A percentile compares a stretch with the other conserved stretches of the same genome.
These are phyloP conservation scores for Penicillium sp. DNA, from an alignment of 2,329 filamentous ascomycete species.

Conservation along the genomic window DNA sequence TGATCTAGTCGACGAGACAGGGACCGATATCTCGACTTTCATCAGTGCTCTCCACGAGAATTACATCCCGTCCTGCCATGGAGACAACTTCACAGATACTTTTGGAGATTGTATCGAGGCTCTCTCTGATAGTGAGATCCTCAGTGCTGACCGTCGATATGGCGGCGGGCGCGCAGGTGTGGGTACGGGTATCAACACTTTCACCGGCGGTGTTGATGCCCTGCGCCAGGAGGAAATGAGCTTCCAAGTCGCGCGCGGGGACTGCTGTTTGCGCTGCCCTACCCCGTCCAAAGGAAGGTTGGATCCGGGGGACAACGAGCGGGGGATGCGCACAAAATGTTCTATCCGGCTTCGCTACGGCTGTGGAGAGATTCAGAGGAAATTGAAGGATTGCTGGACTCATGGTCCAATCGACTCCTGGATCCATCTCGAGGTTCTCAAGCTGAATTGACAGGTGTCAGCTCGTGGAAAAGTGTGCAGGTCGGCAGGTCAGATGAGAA, in stretches of 20 bases:
- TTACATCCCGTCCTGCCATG: conserved; percentile 77
- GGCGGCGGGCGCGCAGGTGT: conserved; percentile 51
- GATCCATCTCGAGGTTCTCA: conserved; percentile 43
- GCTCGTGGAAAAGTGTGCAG: conserved; percentile 35
- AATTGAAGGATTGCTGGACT: conserved; percentile 65
- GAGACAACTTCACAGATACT: conserved; percentile 70
- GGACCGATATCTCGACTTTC: conserved; percentile 89
- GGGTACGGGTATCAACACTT: conserved; percentile 60
- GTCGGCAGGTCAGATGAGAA: conserved; percentile 7
- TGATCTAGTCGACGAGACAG: conserved; percentile 84
- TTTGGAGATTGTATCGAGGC: conserved; percentile 83
- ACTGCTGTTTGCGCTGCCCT: conserved; percentile 79
- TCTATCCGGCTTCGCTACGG: conserved; percentile 82
- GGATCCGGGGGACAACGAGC: conserved; percentile 38
- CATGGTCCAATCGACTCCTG: conserved; percentile 41
- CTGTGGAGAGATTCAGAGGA: conserved; percentile 85
- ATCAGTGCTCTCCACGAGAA: conserved; percentile 92
- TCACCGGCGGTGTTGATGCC: conserved; percentile 55
- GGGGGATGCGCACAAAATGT: conserved; percentile 80
- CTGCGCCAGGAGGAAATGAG: conserved; percentile 91
- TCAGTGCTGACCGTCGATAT: conserved; percentile 64
- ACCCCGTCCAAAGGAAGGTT: conserved; percentile 71
- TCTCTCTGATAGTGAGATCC: conserved; percentile 83
- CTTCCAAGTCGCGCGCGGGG: conserved; percentile 87
- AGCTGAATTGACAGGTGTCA: conserved; percentile 32